Evolutionary conservation across 2,329 filamentous ascomycete species (phyloP), one percentile per base, ranked within the genome.

Genomic region (Corniculantispora saksenae): DNA sequence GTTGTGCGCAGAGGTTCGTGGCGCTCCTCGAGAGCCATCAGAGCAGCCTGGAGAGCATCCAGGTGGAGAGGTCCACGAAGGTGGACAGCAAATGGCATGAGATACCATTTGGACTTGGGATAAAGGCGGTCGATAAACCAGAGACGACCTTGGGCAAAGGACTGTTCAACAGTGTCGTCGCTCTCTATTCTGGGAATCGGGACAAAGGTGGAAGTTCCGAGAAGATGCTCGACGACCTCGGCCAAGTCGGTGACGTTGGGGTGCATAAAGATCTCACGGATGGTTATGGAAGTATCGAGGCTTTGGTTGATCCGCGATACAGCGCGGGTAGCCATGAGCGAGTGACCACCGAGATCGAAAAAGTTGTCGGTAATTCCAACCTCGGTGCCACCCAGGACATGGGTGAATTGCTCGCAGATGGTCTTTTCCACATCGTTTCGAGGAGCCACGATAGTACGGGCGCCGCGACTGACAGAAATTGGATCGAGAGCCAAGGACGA

Each of bases 341-440:
- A 82, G 66, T 82, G 79, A 17, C 81, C 81, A 9, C 81, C 81
- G 0, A 82, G 73, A 0, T 72, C 74, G 72, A 83, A 81, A 69
- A 83, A 82, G 68, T 78, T 80, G 66, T 80, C 76, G 6, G 80
- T 75, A 1, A 73, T 63, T 4, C 76, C 74, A 23, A 82, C 77
- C 4, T 35, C 47, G n/a, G n/a, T n/a, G n/a, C n/a, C n/a, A n/a
- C n/a, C n/a, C n/a, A n/a, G n/a, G n/a, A n/a, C n/a, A n/a, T n/a
- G n/a, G n/a, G n/a, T n/a, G n/a, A n/a, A n/a, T n/a, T n/a, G n/a
- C 7, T 50, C 35, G 3, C 32, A 17, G 1, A 45, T 21, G 9
- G 61, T 25, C 12, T 43, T 27, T 10, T 66, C 60, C 21, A 67
- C 25, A 7, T 40, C 15, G n/a, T n/a, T n/a, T n/a, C n/a, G n/a